Percentiles rank a stretch among this genome's conserved stretches.
Evolutionary conservation across 1,284 basidiomycete genomes (phyloP).

Genomic region (Stereum hirsutum): DNA sequence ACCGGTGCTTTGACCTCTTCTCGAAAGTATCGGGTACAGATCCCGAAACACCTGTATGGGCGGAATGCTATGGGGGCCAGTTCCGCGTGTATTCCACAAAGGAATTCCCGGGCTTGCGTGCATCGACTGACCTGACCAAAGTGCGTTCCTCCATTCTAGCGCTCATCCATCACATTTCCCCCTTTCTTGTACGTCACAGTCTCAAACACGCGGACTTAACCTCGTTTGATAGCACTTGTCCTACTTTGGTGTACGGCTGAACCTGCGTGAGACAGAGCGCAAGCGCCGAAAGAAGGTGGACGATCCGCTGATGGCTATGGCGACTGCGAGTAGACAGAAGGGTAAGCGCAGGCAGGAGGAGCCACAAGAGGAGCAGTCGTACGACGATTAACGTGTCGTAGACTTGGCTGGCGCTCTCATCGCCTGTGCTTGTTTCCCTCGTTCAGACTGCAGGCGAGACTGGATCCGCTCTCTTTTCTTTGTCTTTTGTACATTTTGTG

Average conservation of each 20-base stretch:
- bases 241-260: constrained; percentile 60
- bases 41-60: constrained; percentile 41
- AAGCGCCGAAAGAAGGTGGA: constrained; percentile 44
- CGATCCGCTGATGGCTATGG: constrained; percentile 5
- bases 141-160: constrained; percentile 22
- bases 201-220: not conserved
- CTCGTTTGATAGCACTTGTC: constrained; percentile 41
- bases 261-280: constrained; percentile 61
- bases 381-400: not conserved
- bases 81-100: constrained; percentile 75
- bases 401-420: too few species aligned
- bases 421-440: too few species aligned
- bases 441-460: too few species aligned
- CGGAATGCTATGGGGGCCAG: constrained; percentile 58
- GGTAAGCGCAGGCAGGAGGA: not conserved
- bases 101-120: constrained; percentile 65
- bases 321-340: not conserved
- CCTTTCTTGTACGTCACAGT: not conserved
- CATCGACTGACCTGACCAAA: constrained; percentile 71
- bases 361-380: constrained; percentile 1
- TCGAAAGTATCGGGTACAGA: constrained; percentile 23
- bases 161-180: not conserved
- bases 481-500: too few species aligned
- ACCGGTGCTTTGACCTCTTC: constrained; percentile 61
- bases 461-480: too few species aligned